A percentile compares a stretch with the other conserved stretches of the same genome.
phyloP scores from a whole-genome alignment of 2,329 filamentous ascomycete genomes.

The Colletotrichum coccodes region DNA sequence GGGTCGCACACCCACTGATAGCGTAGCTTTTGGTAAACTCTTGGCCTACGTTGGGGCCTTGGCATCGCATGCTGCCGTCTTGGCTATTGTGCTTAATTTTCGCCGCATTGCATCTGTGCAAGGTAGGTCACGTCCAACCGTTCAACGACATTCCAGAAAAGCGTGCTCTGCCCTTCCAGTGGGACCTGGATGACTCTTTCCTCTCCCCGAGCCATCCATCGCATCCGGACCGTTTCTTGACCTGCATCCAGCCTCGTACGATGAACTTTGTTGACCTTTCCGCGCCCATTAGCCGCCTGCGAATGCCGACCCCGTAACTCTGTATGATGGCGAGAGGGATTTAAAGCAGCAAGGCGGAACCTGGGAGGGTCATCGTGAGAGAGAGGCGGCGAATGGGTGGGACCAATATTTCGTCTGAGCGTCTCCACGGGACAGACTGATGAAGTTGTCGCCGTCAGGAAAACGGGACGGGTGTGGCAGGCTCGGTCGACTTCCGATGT shows the following conservation, averaged over 20 bases:
- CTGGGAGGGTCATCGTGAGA: slow-evolving; percentile 8
- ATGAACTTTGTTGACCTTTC: not conserved
- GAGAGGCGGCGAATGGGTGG: slow-evolving; percentile 12
- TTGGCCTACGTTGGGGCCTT: slow-evolving; percentile 26
- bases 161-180: not conserved
- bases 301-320: slow-evolving; percentile 5
- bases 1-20: slow-evolving; percentile 7
- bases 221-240: not conserved
- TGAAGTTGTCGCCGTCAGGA: slow-evolving; percentile 20
- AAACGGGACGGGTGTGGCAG: slow-evolving; percentile 9
- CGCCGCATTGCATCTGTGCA: slow-evolving; percentile 30
- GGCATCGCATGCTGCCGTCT: slow-evolving; percentile 28
- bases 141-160: slow-evolving; percentile 13
- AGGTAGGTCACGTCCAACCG: not conserved
- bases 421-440: slow-evolving; percentile 17
- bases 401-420: slow-evolving; percentile 11
- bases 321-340: slow-evolving; percentile 14
- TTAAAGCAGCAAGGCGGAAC: slow-evolving; percentile 20
- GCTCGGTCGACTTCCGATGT: slow-evolving; percentile 32
- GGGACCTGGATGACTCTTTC: not conserved
- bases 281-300: not conserved
- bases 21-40: slow-evolving; percentile 1
- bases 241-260: slow-evolving; percentile 2
- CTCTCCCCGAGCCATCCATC: slow-evolving; percentile 2
- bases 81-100: slow-evolving; percentile 30